These are phyloP conservation scores for Diplodia intermedia DNA, from an alignment of 2,329 filamentous ascomycete genomes.

Conservation along the genomic window DNA sequence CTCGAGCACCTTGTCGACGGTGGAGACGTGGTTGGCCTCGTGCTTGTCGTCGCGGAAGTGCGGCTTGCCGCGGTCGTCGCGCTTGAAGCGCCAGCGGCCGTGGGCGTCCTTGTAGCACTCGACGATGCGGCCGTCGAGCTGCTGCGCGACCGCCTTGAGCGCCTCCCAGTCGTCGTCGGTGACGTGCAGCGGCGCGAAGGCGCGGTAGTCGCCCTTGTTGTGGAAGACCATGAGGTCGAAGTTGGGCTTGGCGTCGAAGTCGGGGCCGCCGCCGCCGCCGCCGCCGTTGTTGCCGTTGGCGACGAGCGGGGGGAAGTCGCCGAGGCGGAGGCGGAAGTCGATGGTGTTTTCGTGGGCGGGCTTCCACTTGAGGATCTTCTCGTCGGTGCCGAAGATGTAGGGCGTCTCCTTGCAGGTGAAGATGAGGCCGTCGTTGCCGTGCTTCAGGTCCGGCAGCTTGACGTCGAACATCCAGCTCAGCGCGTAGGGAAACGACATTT, in stretches of 20 bases:
- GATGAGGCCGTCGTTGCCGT: conserved; percentile 95
- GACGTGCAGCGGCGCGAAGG: conserved; percentile 18
- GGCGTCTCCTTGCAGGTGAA: conserved; percentile 91
- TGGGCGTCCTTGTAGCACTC: conserved; percentile 84
- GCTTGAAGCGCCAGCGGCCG: conserved; percentile 77
- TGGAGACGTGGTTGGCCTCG: conserved; percentile 86
- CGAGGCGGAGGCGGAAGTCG: conserved; percentile 82
- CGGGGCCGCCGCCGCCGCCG: conserved; percentile 69
- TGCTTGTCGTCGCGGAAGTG: conserved; percentile 92
- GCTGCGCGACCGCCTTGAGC: conserved; percentile 74
- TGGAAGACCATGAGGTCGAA: conserved; percentile 75
- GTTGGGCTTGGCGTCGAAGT: conserved; percentile 82
- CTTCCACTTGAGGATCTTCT: conserved; percentile 97
- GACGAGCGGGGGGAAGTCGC: conserved; percentile 73
- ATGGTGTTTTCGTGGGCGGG: conserved; percentile 93
- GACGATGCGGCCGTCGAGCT: conserved; percentile 85
- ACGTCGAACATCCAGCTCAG: conserved; percentile 80
- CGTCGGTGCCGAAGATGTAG: conserved; percentile 90
- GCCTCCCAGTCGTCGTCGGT: conserved; percentile 81
- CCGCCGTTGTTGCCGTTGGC: conserved; percentile 57
- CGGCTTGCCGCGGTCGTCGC: conserved; percentile 60
- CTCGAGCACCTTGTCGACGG: conserved; percentile 84
- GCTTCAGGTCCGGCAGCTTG: conserved; percentile 80
- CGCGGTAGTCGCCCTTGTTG: conserved; percentile 68
- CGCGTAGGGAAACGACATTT: conserved; percentile 86